Evolutionary conservation across 83 land plant species (phyloP), one percentile per base, ranked within the genome.

Genomic region (Larix sibirica): DNA sequence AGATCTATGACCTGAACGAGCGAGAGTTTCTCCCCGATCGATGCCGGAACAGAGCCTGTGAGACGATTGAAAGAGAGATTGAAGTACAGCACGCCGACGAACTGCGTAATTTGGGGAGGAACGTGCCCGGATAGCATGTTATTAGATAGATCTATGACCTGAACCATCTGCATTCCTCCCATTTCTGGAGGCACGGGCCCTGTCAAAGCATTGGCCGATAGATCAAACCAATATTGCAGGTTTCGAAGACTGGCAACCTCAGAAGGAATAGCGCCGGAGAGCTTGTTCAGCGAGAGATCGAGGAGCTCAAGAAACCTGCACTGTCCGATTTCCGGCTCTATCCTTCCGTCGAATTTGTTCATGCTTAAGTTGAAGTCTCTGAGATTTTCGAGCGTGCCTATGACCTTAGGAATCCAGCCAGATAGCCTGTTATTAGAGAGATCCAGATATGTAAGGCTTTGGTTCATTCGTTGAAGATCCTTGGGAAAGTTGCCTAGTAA

Each of bases 161-260:
- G 80, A 13, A 87, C 69, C 40, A 73, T 79, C 50, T 79, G 64
- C 31, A 86, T 56, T 31, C 58, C 78, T 23, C 81, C 81, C 9
- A 89, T 61, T 64, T 85, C 61, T 18, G 50, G 47, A 3, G 91
- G 91, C 20, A 89, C 26, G 2, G 76, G 65, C 1, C 91, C 91
- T 4, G 84, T 38, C 21, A 88, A 80, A 4, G 26, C 17, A 77
- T 88, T 88, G 47, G 33, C 56, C 54, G 78, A 73, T 28, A 88
- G 78, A 65, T 88, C 82, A 26, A 85, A 66, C 24, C 47, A 50
- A 1, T 18, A 63, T 4, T 75, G 21, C 21, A 88, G 66, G 84
- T 84, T 82, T 14, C 14, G 21, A 18, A 87, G 82, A 5, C 50
- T 85, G 0, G 84, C 89, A 38, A 85, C 14, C 64, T 84, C 81